phyloP scores from a whole-genome alignment of 495 filamentous ascomycete species.

The Niebla homalea region DNA sequence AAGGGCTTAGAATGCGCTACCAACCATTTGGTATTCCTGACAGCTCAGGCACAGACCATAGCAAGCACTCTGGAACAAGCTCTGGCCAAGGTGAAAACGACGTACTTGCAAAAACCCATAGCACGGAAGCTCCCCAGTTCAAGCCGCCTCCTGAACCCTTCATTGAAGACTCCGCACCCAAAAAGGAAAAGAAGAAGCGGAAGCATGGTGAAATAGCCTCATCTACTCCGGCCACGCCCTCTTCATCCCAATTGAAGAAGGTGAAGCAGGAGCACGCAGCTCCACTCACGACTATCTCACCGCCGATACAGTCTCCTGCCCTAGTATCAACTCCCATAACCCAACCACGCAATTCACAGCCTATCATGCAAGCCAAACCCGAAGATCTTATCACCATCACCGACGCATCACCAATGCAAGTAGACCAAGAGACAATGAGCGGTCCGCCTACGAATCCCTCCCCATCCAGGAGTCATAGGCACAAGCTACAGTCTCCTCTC shows the following conservation, averaged over 20 bases:
- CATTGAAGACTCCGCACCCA: not conserved
- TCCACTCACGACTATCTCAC: too few relatives aligned
- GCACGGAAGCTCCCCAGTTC: not conserved
- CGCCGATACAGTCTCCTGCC: too few relatives aligned
- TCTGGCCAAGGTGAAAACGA: not conserved
- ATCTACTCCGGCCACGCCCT: not conserved
- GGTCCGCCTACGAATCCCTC: too few relatives aligned
- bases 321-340: not conserved
- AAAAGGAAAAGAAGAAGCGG: slow-evolving; percentile 1
- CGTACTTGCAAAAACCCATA: not conserved
- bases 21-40: slow-evolving; percentile 14
- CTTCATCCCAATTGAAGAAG: not conserved
- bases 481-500: too few relatives aligned
- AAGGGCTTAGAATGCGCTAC: slow-evolving; percentile 17
- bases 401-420: not conserved
- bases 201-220: not conserved
- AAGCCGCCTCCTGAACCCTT: not conserved
- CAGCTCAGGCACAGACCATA: not conserved
- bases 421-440: not conserved
- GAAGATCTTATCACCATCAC: not conserved
- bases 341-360: too few relatives aligned
- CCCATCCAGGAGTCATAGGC: too few relatives aligned
- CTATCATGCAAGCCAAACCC: not conserved
- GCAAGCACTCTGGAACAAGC: not conserved
- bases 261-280: not conserved